Base-by-base conservation (phyloP, 495 filamentous ascomycete species). In the Penicillium dipodomyicola region DNA sequence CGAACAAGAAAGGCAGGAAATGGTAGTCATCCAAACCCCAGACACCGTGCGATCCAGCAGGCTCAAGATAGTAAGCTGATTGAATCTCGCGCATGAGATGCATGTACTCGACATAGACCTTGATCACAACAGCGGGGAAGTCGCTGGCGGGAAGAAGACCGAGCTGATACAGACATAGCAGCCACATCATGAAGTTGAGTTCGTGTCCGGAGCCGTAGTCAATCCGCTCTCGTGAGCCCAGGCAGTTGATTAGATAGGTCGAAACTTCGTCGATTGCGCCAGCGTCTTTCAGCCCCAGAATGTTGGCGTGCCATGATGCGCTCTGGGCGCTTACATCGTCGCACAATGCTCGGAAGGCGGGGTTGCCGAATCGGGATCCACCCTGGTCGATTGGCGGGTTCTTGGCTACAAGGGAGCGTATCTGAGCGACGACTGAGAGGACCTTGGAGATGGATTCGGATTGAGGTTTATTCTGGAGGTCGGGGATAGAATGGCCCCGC, bases 181-280 rank as follows among this genome's bases (percentile, higher is more conserved):
- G 78, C 91, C 91, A 97, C 70, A 96, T 86, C 67, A 93, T 79
- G 71, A 97, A 96, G 71, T 98, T 96, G 47, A 98, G 80, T 72
- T 98, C 94, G 69, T 98, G 94, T 8, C 94, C 94, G 0, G 90
- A 95, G 60, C 94, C 94, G 72, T 98, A 98, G 74, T 98, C 94
- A 59, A 98, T 90, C n/a, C 94, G 83, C 29, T 84, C 81, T 46
- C 85, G 80, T 67, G 94, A 96, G 45, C 94, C 94, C 47, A 96
- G 88, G 1, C 87, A 87, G 64, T 96, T 82, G 56, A 82, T 73
- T 47, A 99, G 79, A 66, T 99, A 99, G 40, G 85, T 81, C 8
- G 86, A 86, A 7, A 85, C 77, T 68, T 98, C 94, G 1, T 76
- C 68, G 29, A 87, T 78, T 5, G 87, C 86, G 4, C 74, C 77